Base-by-base conservation (phyloP, 2,329 filamentous ascomycete genomes). In the Pochonia chlamydosporia region DNA sequence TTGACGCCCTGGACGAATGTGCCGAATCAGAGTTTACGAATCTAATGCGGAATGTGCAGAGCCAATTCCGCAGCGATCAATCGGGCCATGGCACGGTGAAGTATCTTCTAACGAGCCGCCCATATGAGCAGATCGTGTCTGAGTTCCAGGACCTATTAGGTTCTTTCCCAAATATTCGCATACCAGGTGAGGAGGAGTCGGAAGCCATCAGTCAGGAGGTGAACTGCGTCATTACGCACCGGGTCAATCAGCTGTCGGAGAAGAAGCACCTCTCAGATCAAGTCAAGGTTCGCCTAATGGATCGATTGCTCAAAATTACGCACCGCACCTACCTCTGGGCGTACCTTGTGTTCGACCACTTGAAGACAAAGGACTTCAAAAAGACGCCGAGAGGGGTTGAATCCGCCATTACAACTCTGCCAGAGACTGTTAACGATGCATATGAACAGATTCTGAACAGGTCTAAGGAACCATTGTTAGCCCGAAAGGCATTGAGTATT, bases 241-340 rank as follows among this genome's bases (percentile, higher is more conserved):
- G 59, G 30, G 48, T 67, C 11, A 47, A 61, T 1, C 44, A 48
- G 9, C 41, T 60, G 2, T 44, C 50, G 0, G 37, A 39, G 3
- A 30, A 52, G 36, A 49, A 63, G 21, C n/a, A 36, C 3, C 33
- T 65, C 4, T 44, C 43, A 26, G 5, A 23, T 0, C 5, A 52
- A 7, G 33, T 60, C 25, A 56, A 54, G 25, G 24, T 18, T 7
- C 23, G 56, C 23, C 40, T 66, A 1, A 37, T 49, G 43, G 11
- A 52, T 46, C 49, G 31, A 11, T 40, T 63, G 35, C 47, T 51
- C 16, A 36, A 43, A 7, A 47, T 46, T 23, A 25, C 50, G 1
- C 54, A 69, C 33, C 62, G 64, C 10, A 70, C 64, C 0, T 69
- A 68, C 43, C 63, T 70, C n/a, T 70, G 62, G 66, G 53, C 66